These are phyloP conservation scores for Lignosus rhinocerotis DNA, from an alignment of 1,284 basidiomycete species.

Conservation along the genomic window DNA sequence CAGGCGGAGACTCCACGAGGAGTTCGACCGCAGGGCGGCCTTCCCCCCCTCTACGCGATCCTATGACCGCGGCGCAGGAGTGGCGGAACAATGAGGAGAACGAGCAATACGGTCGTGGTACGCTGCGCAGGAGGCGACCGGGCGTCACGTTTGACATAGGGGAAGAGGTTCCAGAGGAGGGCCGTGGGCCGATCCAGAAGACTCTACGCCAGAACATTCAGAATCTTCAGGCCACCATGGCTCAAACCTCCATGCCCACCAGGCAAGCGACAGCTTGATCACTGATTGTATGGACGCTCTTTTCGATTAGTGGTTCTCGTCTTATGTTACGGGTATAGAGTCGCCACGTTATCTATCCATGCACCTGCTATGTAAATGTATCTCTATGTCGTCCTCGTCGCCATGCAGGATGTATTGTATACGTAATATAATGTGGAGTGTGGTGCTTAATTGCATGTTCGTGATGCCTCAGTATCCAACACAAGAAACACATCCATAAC, in stretches of 20 bases:
- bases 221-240: conserved; percentile 4
- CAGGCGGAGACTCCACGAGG: conserved; percentile 69
- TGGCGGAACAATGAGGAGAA: conserved; percentile 61
- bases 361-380: conserved; percentile 25
- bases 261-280: conserved; percentile 9
- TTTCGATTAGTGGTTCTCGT: background rate
- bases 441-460: background rate
- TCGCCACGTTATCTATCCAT: conserved; percentile 18
- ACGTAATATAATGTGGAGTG: background rate
- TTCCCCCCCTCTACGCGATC: conserved; percentile 62
- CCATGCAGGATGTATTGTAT: conserved; percentile 19
- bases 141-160: conserved; percentile 68
- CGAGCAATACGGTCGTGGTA: conserved; percentile 40
- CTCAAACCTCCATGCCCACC: background rate
- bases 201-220: conserved; percentile 13
- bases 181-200: conserved; percentile 18
- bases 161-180: conserved; percentile 38
- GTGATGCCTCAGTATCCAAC: too few species aligned
- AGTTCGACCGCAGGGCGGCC: conserved; percentile 54
- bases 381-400: conserved; percentile 19
- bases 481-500: too few species aligned
- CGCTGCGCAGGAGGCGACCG: conserved; percentile 53
- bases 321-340: conserved; percentile 6
- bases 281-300: background rate
- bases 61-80: conserved; percentile 58